A percentile compares a stretch with the other conserved stretches of the same genome.
phyloP scores from a whole-genome alignment of 331 rosid genomes.

The Prunus yedoensis region DNA sequence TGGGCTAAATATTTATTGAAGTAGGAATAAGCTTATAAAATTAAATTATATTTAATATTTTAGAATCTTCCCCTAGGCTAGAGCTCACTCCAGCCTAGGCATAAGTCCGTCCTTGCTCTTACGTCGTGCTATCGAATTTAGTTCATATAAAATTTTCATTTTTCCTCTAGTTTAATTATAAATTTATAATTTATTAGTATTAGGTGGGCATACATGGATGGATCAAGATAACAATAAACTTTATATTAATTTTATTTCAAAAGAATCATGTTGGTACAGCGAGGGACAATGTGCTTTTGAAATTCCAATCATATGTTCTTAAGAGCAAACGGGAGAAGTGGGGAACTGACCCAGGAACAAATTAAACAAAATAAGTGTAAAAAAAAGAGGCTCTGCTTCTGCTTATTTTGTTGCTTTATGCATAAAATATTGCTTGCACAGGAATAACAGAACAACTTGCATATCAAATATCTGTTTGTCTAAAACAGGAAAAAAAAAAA shows the following conservation, averaged over 20 bases:
- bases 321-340: neutral
- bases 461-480: neutral
- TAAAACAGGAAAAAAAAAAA: neutral
- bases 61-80: no score
- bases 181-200: no score
- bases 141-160: no score
- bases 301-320: neutral
- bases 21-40: no score
- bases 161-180: no score
- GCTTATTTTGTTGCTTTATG: constrained; percentile 12
- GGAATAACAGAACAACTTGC: neutral
- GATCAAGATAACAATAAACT: neutral
- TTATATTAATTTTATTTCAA: neutral
- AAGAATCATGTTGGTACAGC: neutral
- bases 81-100: no score
- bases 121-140: no score
- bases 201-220: no score
- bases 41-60: no score
- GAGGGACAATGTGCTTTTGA: neutral
- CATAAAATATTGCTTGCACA: constrained; percentile 5
- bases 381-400: neutral
- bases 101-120: no score
- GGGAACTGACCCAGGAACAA: constrained; percentile 3
- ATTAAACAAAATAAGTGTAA: neutral
- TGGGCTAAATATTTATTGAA: no score